Evolutionary conservation across 2,329 filamentous ascomycete species (phyloP), one percentile per base, ranked within the genome.

Genomic region (Chalaropsis ovoidea): DNA sequence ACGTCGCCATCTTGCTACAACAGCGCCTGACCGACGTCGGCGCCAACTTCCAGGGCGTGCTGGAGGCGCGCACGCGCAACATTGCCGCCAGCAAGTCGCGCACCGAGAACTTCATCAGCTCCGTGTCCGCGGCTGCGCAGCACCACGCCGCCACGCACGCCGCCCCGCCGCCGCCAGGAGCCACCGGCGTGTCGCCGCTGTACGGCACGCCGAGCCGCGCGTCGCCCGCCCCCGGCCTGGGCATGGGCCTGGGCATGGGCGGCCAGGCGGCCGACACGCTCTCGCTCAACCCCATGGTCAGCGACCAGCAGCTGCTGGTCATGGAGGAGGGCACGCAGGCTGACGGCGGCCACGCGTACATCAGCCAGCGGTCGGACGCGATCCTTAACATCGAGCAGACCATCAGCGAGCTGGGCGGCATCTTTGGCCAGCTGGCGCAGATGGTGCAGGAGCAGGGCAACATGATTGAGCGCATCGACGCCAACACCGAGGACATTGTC

Each of bases 371-470:
- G 74, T 93, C 93, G 19, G 90, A 96, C 75, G 94, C 94, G 0
- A 97, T 99, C 69, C 93, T 97, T 73, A 89, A 91, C 3, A 99
- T 99, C 68, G 94, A 99, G 75, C 86, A 89, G 70, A 99, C 94
- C 1, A 99, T 99, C 70, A 86, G 84, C 69, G 94, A 99, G 74
- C 80, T 99, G 0, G 94, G 94, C 35, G 79, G 79, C 62, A 96
- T 96, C 68, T 97, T 97, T 74, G 90, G 91, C 8, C 93, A 99
- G 75, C 79, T 99, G 62, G 93, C 94, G 43, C 86, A 90, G 70
- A 97, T 99, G 94, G 94, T 99, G 39, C 90, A 88, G 65, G 93
- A 99, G 75, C 94, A 99, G 77, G 90, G 89, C 68, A 94, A 96
- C 76, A 95, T 96, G 88, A 95, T 99, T 70, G 90, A 97, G 76